These are phyloP conservation scores for Citrullus mucosospermus DNA, from an alignment of 306 rosid genomes.

Conservation along the genomic window DNA sequence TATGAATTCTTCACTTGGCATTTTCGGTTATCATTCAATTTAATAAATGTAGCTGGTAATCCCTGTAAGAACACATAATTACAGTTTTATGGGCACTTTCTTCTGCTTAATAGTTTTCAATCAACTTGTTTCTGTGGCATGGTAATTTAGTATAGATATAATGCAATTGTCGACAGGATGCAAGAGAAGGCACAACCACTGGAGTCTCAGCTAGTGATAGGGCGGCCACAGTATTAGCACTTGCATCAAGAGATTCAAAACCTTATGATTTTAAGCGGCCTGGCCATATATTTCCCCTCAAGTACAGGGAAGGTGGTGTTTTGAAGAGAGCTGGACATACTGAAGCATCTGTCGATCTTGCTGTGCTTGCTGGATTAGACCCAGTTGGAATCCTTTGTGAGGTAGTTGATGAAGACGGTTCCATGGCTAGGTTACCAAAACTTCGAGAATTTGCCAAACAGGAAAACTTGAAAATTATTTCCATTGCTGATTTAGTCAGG, in stretches of 20 bases:
- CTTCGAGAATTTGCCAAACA: conserved; percentile 61
- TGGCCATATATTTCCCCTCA: conserved; percentile 86
- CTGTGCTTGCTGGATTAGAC: conserved; percentile 67
- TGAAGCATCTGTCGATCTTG: conserved; percentile 93
- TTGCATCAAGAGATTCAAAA: conserved; percentile 75
- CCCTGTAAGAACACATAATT: not conserved
- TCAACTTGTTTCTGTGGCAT: not conserved
- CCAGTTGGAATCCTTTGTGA: conserved; percentile 75
- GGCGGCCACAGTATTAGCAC: conserved; percentile 70
- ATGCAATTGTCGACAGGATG: conserved; percentile 31
- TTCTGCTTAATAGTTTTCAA: not conserved
- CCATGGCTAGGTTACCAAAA: conserved; percentile 90
- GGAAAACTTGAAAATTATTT: conserved; percentile 71
- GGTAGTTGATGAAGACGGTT: conserved; percentile 84
- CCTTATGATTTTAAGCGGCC: conserved; percentile 87
- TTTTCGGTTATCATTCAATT: not conserved
- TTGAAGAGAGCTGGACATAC: conserved; percentile 90
- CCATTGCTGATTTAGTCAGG: conserved; percentile 94
- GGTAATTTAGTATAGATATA: not conserved
- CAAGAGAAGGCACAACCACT: conserved; percentile 71
- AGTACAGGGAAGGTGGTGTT: conserved; percentile 88
- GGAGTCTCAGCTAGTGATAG: conserved; percentile 89
- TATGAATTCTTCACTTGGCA: conserved; percentile 19
- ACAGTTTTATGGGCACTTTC: not conserved
- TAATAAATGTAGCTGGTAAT: not conserved